Percentiles rank a stretch among this genome's conserved stretches.
Evolutionary conservation across 139 green algal species (phyloP).

Genomic region (Axilococcus clingmanii): DNA sequence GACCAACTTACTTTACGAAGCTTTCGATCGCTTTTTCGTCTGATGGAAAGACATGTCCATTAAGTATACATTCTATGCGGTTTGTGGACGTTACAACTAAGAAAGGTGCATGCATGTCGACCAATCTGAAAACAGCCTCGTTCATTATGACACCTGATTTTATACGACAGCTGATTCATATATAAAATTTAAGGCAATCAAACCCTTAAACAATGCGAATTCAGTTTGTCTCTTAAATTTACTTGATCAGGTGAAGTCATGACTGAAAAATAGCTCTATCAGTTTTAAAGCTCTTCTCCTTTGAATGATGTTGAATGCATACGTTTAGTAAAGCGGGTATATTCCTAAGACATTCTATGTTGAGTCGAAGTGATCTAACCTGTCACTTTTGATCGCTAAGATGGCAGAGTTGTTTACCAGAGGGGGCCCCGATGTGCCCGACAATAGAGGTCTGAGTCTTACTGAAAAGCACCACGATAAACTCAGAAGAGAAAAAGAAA

Average conservation of each 20-base stretch:
- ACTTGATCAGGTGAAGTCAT: too few species aligned
- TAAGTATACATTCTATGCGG: conserved; percentile 19
- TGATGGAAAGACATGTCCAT: conserved; percentile 19
- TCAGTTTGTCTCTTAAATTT: too few species aligned
- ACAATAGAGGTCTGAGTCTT: conserved; percentile 33
- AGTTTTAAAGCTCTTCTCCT: too few species aligned
- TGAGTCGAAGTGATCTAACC: background rate
- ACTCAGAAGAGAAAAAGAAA: conserved; percentile 65
- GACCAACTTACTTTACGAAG: conserved; percentile 20
- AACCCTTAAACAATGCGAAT: too few species aligned
- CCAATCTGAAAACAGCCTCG: too few species aligned
- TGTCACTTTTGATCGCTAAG: background rate
- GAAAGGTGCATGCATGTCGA: too few species aligned
- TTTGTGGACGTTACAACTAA: too few species aligned
- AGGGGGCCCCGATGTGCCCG: conserved; percentile 25
- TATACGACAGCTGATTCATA: too few species aligned
- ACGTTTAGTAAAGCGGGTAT: background rate
- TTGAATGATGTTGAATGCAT: conserved; percentile 3
- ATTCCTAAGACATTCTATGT: conserved; percentile 1
- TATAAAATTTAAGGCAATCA: too few species aligned
- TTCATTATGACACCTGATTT: too few species aligned
- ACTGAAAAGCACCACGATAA: conserved; percentile 45
- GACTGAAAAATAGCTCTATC: too few species aligned
- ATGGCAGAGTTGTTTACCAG: conserved; percentile 24
- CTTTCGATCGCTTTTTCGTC: conserved; percentile 5